Evolutionary conservation across 1,284 basidiomycete species (phyloP).

Genomic region (Sanghuangporus sanghuang): DNA sequence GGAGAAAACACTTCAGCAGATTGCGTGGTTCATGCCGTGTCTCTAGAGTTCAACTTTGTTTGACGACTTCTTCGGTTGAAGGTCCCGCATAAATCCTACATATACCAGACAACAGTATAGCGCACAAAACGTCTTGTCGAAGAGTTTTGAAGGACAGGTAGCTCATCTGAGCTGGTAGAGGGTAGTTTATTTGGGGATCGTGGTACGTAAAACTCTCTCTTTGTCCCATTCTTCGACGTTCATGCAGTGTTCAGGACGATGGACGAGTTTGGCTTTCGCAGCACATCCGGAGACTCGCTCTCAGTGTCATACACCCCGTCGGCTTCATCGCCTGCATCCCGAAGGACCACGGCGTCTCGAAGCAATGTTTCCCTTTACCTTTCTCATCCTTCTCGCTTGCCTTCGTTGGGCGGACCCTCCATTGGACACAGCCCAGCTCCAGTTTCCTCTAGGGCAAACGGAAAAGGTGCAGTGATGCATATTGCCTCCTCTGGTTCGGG

Average conservation of each 20-base stretch:
- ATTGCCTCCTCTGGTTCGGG: background rate
- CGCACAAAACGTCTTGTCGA: background rate
- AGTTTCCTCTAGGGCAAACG: background rate
- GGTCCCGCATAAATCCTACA: background rate
- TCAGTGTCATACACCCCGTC: conserved; percentile 13
- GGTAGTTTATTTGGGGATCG: background rate
- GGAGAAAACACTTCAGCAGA: background rate
- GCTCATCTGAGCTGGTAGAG: background rate
- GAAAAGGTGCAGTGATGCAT: background rate
- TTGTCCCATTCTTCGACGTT: background rate
- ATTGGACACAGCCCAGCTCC: background rate
- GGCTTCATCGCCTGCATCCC: conserved; percentile 2
- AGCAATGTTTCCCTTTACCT: background rate
- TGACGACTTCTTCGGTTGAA: background rate
- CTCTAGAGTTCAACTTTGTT: background rate
- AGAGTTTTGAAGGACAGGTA: background rate
- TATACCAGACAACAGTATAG: background rate
- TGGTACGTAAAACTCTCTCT: background rate
- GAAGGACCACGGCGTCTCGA: background rate
- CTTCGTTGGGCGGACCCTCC: background rate
- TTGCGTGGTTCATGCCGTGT: background rate
- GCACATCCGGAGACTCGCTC: background rate
- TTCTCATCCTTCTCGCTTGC: background rate
- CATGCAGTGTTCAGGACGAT: background rate
- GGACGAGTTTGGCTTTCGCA: conserved; percentile 3